Percentiles rank a stretch among this genome's conserved stretches.
Conservation (phyloP, 306 rosid species). For the Parietaria judaica region DNA sequence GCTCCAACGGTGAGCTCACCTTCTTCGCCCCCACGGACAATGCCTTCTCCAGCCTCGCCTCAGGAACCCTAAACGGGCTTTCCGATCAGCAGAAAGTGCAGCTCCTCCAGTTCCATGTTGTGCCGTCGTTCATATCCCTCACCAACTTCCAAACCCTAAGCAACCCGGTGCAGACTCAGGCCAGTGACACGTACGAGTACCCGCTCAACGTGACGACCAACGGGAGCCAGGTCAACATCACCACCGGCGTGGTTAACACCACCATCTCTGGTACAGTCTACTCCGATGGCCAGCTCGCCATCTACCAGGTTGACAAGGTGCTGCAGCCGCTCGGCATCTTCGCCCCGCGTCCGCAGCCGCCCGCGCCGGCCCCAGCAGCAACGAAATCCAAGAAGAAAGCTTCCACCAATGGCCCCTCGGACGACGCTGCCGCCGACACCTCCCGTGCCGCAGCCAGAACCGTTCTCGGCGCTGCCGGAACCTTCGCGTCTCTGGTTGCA, state of each 20-base stretch:
- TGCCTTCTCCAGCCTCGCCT: conserved; percentile 52
- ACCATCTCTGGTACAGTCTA: conserved; percentile 49
- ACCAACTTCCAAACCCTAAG: conserved; percentile 61
- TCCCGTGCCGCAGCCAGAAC: too few relatives aligned
- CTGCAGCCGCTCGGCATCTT: conserved; percentile 69
- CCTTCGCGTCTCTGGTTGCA: background rate
- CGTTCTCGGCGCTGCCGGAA: background rate
- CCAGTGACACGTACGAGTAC: conserved; percentile 49
- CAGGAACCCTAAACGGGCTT: conserved; percentile 60
- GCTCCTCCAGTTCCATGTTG: conserved; percentile 54
- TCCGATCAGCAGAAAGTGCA: conserved; percentile 48
- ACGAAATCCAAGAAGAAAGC: conserved; percentile 29
- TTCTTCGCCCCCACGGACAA: conserved; percentile 53
- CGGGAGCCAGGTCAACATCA: conserved; percentile 47
- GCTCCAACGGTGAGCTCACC: conserved; percentile 47
- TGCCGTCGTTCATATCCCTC: conserved; percentile 39
- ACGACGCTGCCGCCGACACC: too few relatives aligned
- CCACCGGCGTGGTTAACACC: conserved; percentile 64
- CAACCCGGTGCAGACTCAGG: conserved; percentile 66
- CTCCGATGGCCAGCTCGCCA: conserved; percentile 39
- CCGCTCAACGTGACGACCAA: conserved; percentile 44
- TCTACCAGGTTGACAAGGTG: conserved; percentile 51
- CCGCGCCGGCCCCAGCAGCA: conserved; percentile 38
- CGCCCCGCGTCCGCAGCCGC: conserved; percentile 33
- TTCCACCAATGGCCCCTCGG: background rate